These are phyloP conservation scores for Nevesoporus exiguus DNA, from an alignment of 768 basidiomycete genomes.

Conservation along the genomic window DNA sequence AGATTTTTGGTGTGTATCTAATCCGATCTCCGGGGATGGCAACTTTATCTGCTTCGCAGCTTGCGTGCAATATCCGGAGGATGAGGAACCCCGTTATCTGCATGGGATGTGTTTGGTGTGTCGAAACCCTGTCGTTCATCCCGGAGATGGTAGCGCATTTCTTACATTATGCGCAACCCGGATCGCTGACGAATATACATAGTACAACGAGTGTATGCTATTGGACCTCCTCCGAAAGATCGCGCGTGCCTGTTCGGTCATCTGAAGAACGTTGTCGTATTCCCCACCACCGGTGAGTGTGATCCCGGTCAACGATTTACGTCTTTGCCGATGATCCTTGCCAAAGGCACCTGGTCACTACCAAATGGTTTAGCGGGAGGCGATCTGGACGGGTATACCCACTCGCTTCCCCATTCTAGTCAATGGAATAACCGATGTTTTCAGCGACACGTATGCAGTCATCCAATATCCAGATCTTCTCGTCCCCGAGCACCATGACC, in stretches of 20 bases:
- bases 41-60: background rate
- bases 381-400: constrained; percentile 65
- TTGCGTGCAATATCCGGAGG: constrained; percentile 53
- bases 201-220: constrained; percentile 71
- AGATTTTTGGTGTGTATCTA: constrained; percentile 60
- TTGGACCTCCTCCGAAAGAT: constrained; percentile 62
- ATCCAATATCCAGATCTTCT: constrained; percentile 54
- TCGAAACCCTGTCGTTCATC: constrained; percentile 71
- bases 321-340: no score
- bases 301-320: background rate
- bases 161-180: background rate
- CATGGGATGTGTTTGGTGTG: constrained; percentile 62
- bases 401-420: constrained; percentile 22
- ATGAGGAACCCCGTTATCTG: constrained; percentile 51
- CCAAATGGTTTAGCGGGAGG: constrained; percentile 70
- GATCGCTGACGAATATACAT: constrained; percentile 5
- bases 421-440: constrained; percentile 20
- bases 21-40: background rate
- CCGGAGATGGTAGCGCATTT: constrained; percentile 58
- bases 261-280: constrained; percentile 68
- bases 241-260: constrained; percentile 42
- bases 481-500: constrained; percentile 45
- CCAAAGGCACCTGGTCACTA: constrained; percentile 54
- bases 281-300: constrained; percentile 55
- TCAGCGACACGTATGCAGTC: constrained; percentile 64